These are phyloP conservation scores for Theobroma cacao DNA, from an alignment of 345 rosid genomes.

Conservation along the genomic window DNA sequence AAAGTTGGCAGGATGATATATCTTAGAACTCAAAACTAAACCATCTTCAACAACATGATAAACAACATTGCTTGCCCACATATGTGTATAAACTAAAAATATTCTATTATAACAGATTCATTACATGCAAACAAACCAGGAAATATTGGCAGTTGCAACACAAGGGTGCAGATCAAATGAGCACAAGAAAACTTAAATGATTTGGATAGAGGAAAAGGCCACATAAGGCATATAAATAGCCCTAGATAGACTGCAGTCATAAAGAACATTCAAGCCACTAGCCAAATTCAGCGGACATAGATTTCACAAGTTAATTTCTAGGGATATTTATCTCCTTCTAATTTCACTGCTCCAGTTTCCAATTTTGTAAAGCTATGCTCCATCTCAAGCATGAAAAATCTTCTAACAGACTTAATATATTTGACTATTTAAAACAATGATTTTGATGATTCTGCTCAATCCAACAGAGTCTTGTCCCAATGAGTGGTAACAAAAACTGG, in stretches of 20 bases:
- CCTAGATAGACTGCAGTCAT: background rate
- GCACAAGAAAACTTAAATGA: background rate
- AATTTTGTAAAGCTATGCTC: background rate
- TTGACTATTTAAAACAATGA: constrained; percentile 3
- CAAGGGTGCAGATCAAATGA: background rate
- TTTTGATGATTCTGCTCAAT: constrained; percentile 1
- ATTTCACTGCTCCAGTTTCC: background rate
- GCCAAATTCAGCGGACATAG: background rate
- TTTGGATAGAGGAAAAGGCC: background rate
- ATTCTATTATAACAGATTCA: background rate
- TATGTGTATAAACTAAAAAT: background rate
- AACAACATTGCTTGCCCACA: background rate
- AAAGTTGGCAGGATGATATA: background rate
- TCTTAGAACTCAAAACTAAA: background rate
- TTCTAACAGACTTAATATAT: background rate
- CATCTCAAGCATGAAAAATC: background rate
- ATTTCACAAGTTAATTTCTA: background rate
- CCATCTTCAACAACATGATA: background rate
- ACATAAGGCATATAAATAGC: background rate
- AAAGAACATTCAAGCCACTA: background rate
- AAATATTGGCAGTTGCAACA: background rate
- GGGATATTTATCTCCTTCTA: background rate
- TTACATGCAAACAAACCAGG: background rate
- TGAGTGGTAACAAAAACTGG: background rate
- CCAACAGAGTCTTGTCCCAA: background rate